Conservation (phyloP, 2,329 filamentous ascomycete genomes). For the Tolypocladium ovalisporum region DNA sequence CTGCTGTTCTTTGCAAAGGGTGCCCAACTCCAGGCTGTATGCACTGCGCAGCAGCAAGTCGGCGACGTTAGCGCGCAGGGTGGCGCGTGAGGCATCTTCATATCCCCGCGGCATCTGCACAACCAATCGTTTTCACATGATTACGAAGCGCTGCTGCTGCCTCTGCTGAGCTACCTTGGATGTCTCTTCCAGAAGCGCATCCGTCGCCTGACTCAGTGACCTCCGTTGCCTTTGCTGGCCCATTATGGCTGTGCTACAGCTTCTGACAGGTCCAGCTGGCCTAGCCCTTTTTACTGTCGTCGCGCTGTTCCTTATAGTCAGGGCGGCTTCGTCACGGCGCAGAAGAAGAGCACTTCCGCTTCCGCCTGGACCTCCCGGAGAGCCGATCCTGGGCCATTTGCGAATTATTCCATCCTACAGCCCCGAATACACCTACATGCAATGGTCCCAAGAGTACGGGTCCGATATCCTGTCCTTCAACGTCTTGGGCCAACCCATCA, state of each 20-base stretch:
- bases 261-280: neutral
- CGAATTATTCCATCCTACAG: constrained; percentile 27
- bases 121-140: neutral
- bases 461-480: constrained; percentile 21
- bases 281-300: constrained; percentile 1
- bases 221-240: too few relatives aligned
- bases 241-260: constrained; percentile 2
- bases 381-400: constrained; percentile 30
- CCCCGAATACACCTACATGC: constrained; percentile 19
- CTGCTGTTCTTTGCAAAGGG: neutral
- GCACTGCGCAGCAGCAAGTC: neutral
- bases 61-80: neutral
- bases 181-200: neutral
- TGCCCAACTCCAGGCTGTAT: neutral
- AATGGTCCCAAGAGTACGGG: constrained; percentile 37
- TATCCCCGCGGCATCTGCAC: neutral
- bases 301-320: constrained; percentile 4
- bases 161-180: neutral
- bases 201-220: neutral
- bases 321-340: neutral
- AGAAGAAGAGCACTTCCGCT: constrained; percentile 9
- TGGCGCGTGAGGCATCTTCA: neutral
- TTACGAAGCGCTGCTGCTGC: neutral
- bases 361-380: constrained; percentile 21
- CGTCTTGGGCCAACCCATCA: constrained; percentile 21